phyloP scores from a whole-genome alignment of 2,329 filamentous ascomycete genomes.

The Tolypocladium tundrense region DNA sequence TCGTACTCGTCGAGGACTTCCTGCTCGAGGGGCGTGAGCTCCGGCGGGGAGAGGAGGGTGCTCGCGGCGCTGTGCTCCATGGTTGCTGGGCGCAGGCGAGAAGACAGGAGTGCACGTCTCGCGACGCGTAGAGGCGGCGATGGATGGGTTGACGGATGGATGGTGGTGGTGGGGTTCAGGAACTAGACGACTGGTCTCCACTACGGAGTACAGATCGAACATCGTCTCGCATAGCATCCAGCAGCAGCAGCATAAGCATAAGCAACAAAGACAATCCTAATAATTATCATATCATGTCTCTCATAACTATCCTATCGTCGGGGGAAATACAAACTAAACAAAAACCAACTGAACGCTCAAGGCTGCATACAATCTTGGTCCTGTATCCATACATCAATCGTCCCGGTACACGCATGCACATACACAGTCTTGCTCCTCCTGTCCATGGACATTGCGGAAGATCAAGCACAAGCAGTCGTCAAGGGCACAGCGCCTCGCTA shows the following conservation, averaged over 20 bases:
- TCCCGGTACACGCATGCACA: not conserved
- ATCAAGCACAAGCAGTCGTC: not conserved
- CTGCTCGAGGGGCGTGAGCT: slow-evolving; percentile 75
- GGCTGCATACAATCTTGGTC: slow-evolving; percentile 2
- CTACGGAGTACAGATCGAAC: not conserved
- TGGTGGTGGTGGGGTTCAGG: not conserved
- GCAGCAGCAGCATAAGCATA: too few relatives aligned
- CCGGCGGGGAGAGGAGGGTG: slow-evolving; percentile 32
- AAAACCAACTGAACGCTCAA: slow-evolving; percentile 3
- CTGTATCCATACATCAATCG: not conserved
- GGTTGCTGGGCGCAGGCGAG: not conserved
- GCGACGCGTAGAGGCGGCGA: not conserved
- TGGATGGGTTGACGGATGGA: not conserved
- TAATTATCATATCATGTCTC: slow-evolving; percentile 3
- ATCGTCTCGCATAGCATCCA: too few relatives aligned
- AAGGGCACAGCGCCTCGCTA: not conserved
- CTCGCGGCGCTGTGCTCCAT: slow-evolving; percentile 9
- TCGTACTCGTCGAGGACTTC: slow-evolving; percentile 94
- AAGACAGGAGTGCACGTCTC: not conserved
- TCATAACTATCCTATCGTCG: slow-evolving; percentile 4
- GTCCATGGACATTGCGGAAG: not conserved
- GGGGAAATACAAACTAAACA: slow-evolving; percentile 1
- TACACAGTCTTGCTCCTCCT: not conserved
- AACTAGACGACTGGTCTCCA: not conserved
- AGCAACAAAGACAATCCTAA: too few relatives aligned